Evolutionary conservation across 2,329 filamentous ascomycete species (phyloP), one percentile per base, ranked within the genome.

Genomic region (Arthrinium phaeospermum): DNA sequence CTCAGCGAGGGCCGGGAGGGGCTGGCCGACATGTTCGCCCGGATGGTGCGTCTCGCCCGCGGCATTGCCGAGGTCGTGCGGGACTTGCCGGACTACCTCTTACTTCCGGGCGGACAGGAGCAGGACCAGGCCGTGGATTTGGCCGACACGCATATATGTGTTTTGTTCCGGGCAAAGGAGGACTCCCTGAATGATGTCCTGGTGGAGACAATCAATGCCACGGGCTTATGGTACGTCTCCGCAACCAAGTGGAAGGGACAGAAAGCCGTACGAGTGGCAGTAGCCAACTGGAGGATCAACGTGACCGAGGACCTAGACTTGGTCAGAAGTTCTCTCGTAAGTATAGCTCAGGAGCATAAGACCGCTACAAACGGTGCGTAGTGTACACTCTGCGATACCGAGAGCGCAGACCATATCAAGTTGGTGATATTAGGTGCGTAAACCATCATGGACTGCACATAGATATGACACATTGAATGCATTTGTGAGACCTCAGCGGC

Each of bases 211-310:
- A 95, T 98, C 77, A 98, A 98, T 79, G 87, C 82, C 5, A 91
- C 89, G 1, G 88, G 91, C 53, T 90, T 89, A 78, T 92, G 98
- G 78, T 98, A 95, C 78, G 92, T 97, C 6, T 95, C 93, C 73
- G 93, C 93, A 0, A 97, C 94, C 16, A 86, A 83, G 67, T 98
- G 95, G 94, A 85, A 90, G 57, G 93, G 92, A 0, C 83, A 86
- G 72, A 89, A 91, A 72, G 95, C 95, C 12, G 92, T 91, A 73
- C 88, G 96, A n/a, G 90, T 98, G 76, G 95, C 96, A 0, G 90
- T 98, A 57, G 92, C 93, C 51, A 98, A 93, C 78, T 98, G 95
- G 94, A 90, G 89, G 81, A 92, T 93, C 1, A 87, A 95, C 78
- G 86, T 91, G 0, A 86, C 91, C 68, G 86, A 87, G 73, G 95